A percentile compares a stretch with the other conserved stretches of the same genome.
Evolutionary conservation across 176 grass and related monocot species (phyloP).

Genomic region (Eleusine coracana): DNA sequence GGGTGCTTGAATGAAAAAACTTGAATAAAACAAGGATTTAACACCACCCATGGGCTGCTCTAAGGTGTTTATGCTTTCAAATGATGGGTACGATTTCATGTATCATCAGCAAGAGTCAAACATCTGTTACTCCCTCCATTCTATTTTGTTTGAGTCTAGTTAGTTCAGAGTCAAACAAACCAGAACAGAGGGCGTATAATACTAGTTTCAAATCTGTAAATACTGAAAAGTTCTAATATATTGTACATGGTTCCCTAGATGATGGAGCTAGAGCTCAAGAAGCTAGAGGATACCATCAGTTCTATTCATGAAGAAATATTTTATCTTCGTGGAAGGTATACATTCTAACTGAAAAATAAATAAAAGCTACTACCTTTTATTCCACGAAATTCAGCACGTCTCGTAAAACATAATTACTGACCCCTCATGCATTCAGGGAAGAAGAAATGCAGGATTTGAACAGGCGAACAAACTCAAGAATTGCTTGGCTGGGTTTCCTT

Average conservation of each 20-base stretch:
- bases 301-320: slow-evolving; percentile 78
- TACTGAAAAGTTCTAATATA: background rate
- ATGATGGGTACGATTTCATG: no score
- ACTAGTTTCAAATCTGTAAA: background rate
- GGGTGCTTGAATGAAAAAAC: no score
- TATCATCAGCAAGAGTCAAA: no score
- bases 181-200: no score
- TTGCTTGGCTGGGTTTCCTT: slow-evolving; percentile 73
- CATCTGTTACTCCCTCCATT: no score
- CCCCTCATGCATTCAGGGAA: slow-evolving; percentile 55
- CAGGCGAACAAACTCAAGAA: slow-evolving; percentile 71
- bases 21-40: no score
- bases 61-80: no score
- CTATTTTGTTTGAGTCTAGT: no score
- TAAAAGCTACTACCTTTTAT: background rate
- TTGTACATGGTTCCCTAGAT: slow-evolving; percentile 29
- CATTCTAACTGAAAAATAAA: background rate
- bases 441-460: slow-evolving; percentile 87
- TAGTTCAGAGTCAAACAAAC: no score
- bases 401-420: background rate
- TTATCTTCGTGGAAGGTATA: slow-evolving; percentile 67
- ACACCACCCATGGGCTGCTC: no score
- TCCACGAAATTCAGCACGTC: background rate
- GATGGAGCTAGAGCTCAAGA: slow-evolving; percentile 72
- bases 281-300: slow-evolving; percentile 63